phyloP scores from a whole-genome alignment of 148 eudicot species.

The Amaranthus hypochondriacus region DNA sequence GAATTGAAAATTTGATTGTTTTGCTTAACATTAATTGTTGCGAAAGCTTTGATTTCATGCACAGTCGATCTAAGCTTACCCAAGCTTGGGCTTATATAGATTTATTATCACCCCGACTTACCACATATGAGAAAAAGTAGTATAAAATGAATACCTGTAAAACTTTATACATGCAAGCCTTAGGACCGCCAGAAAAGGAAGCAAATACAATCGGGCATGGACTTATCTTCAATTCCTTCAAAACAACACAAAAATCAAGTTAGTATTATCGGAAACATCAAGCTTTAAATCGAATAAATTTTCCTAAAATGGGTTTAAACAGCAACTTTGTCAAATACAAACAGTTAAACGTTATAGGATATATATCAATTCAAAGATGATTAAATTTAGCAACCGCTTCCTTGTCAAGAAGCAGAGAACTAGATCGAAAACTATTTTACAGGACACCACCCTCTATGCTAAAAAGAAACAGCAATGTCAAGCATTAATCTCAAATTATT shows the following conservation, averaged over 20 bases:
- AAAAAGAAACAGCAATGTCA: background rate
- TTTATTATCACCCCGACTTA: too few relatives aligned
- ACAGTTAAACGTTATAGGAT: background rate
- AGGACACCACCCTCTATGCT: background rate
- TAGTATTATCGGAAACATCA: slow-evolving; percentile 7
- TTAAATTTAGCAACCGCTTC: background rate
- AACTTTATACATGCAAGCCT: slow-evolving; percentile 91
- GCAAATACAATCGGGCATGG: slow-evolving; percentile 86
- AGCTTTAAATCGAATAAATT: background rate
- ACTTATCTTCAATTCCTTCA: slow-evolving; percentile 67
- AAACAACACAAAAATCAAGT: slow-evolving; percentile 16
- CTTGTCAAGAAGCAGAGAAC: too few relatives aligned
- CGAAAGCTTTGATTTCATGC: too few relatives aligned
- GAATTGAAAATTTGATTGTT: too few relatives aligned
- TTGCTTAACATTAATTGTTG: too few relatives aligned
- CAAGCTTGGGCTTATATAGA: too few relatives aligned
- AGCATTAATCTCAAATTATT: background rate
- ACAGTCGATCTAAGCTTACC: too few relatives aligned
- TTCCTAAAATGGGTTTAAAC: background rate
- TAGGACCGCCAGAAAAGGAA: slow-evolving; percentile 95
- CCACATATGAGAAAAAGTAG: background rate
- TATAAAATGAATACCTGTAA: slow-evolving; percentile 59
- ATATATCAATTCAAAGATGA: background rate
- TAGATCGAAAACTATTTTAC: too few relatives aligned
- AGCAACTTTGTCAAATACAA: background rate